Base-by-base conservation (phyloP, 352 stramenopile genomes). In the Globisporangium middletonii region DNA sequence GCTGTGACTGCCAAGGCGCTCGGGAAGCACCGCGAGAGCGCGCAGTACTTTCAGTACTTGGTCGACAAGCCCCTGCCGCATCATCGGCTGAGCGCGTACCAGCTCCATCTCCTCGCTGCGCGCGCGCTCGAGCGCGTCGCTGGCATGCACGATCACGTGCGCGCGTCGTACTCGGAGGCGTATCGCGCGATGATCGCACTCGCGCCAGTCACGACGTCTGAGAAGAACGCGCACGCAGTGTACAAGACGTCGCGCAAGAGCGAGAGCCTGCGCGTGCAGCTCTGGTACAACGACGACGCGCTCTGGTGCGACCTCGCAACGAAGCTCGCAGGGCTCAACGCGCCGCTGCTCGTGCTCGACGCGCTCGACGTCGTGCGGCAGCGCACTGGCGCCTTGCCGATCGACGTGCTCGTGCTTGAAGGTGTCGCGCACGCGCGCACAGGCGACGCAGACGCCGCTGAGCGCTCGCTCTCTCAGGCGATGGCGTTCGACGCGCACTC, bases 31-130 rank as follows among this genome's bases (percentile, higher is more conserved):
- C 65, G 61, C 23, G 79, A 92, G 47, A 86, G 77, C 41, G 74
- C 79, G 9, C 75, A 89, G 42, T 89, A 92, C 53, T 86, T 92
- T 37, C 68, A 84, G 52, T 81, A 89, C 57, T 41, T 92, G 35
- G 68, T 78, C 4, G 77, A 89, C 12, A 74, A 75, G 2, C 77
- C 79, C 1, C 79, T 77, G 5, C 33, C 33, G 33, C 33, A 38
- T 9, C 71, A 73, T 60, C 74, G 69, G 30, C 48, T 89, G 1
- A 55, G 63, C 28, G 60, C 59, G 15, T 89, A 89, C 59, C 77
- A 87, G 28, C 51, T 92, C 45, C 62, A 78, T 42, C 49, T 92
- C 19, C 55, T 92, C 26, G 68, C 82, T 42, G 79, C 72, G 16
- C 51, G 83, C 11, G 69, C 88, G 49, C 62, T 90, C 12, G 67